Conservation (phyloP, 2,329 filamentous ascomycete genomes). For the Fusarium austroafricanum region DNA sequence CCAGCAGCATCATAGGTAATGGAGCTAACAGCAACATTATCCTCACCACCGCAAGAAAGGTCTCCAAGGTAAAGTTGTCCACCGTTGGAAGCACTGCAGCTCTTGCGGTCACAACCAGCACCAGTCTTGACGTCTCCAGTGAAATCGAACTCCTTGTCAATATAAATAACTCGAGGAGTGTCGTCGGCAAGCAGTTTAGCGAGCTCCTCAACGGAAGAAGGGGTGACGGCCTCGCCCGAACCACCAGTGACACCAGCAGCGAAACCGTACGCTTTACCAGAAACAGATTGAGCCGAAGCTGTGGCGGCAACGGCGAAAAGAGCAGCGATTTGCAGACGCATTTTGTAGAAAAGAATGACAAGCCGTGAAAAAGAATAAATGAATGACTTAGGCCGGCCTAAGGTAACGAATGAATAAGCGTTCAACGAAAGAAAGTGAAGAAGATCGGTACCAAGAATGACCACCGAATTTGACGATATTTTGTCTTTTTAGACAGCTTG, state of each 20-base stretch:
- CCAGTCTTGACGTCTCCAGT: slow-evolving; percentile 42
- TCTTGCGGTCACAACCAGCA: slow-evolving; percentile 45
- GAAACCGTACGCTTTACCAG: slow-evolving; percentile 48
- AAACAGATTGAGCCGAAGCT: slow-evolving; percentile 45
- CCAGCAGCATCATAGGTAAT: slow-evolving; percentile 47
- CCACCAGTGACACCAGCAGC: slow-evolving; percentile 62
- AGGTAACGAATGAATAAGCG: slow-evolving; percentile 8
- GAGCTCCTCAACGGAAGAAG: slow-evolving; percentile 60
- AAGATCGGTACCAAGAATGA: background rate
- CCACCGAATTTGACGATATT: background rate
- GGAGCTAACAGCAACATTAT: slow-evolving; percentile 41
- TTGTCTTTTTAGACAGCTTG: background rate
- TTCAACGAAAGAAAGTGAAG: slow-evolving; percentile 1
- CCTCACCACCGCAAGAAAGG: slow-evolving; percentile 43
- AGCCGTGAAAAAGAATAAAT: slow-evolving; percentile 1
- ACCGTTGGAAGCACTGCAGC: slow-evolving; percentile 46
- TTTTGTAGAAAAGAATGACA: slow-evolving; percentile 3
- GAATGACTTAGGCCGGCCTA: slow-evolving; percentile 17
- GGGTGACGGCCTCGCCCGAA: slow-evolving; percentile 56
- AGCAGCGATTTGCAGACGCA: slow-evolving; percentile 2
- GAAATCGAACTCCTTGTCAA: slow-evolving; percentile 46
- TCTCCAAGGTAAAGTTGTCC: slow-evolving; percentile 47
- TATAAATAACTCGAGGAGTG: slow-evolving; percentile 40
- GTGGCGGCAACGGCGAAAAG: slow-evolving; percentile 37
- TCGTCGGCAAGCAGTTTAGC: slow-evolving; percentile 46